Base-by-base conservation (phyloP, 1,284 basidiomycete species). In the Waitea zeae region DNA sequence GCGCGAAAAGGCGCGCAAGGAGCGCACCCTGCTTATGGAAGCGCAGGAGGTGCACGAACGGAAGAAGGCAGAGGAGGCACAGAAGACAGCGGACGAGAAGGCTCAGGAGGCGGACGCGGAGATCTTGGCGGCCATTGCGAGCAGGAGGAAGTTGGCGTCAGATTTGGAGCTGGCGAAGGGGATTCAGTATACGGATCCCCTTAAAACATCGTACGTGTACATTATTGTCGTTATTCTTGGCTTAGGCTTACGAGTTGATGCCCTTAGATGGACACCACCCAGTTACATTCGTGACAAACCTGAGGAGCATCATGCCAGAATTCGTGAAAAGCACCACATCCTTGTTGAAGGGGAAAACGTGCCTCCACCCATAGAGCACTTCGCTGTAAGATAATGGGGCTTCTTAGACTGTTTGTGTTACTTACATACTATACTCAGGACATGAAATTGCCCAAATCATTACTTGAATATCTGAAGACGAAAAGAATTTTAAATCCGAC, bases 141-240 rank as follows among this genome's bases (percentile, higher is more conserved):
- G 83, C 40, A 67, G 84, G 44, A 71, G 84, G 50, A 95, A 93
- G 52, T 70, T 99, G 3, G 87, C 84, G 0, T 86, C 87, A 11
- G 90, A 90, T 42, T 60, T 87, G 47, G 95, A 99, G 52, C 57
- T 98, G 19, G 93, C 95, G 2, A 77, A 87, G 49, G 95, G 92
- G 9, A 90, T 95, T 36, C 67, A 71, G 29, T 98, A 93, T 49
- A 86, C 79, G 0, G 86, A 96, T 46, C 68, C 87, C 20, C 51
- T 98, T 41, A 77, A 74, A 50, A 75, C 90, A 11, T 75, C 79
- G 80, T 86, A 47, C 35, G 73, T 56, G 19, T 12, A 31, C 11
- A 4, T 26, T 5, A 33, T 34, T 31, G 29, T 27, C 17, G 14
- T 20, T 24, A 15, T 19, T 30, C 20, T 39, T 32, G 17, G 34